Evolutionary conservation across 352 stramenopile genomes (phyloP), one percentile per base, ranked within the genome.

Genomic region (Phytophthora meadii): DNA sequence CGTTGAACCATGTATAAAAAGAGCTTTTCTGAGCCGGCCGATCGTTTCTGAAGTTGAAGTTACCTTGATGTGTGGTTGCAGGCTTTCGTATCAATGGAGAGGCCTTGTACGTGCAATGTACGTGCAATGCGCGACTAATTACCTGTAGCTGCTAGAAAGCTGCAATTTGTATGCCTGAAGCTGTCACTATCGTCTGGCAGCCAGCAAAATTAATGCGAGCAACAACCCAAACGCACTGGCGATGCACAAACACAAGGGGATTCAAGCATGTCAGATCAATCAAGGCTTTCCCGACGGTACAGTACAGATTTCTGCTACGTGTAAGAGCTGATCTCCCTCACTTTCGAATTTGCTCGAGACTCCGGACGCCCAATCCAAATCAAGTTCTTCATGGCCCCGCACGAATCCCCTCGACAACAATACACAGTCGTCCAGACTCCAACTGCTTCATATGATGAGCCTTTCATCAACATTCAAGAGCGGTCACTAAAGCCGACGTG

Each of bases 401-500:
- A 54, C 42, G 42, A 61, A 17, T 54, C 54, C 6, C 54, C 54
- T 1, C 54, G 40, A 8, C 52, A 51, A 45, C 51, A 30, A 48
- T 71, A 71, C 55, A 37, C 55, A 5, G 47, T 56, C 49, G 49
- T 50, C 5, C 41, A 61, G 49, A 57, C 63, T 12, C 63, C 63
- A 22, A 19, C 48, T 2, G 7, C n/a, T 6, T n/a, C n/a, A 17
- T 34, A 53, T 6, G 27, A 54, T 9, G 53, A 61, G 6, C 52
- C 39, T 0, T 10, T 50, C 12, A 15, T 65, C 17, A 44, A 47
- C 37, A 57, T 71, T 24, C 41, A 70, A 10, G 42, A 65, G 14
- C 62, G 68, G 1, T 51, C 58, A n/a, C 34, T 75, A 25, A 45
- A 34, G 2, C 70, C 77, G 5, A 73, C 48, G 19, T 74, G 69